These are phyloP conservation scores for Fusarium azukiicola DNA, from an alignment of 2,329 filamentous ascomycete species.

Conservation along the genomic window DNA sequence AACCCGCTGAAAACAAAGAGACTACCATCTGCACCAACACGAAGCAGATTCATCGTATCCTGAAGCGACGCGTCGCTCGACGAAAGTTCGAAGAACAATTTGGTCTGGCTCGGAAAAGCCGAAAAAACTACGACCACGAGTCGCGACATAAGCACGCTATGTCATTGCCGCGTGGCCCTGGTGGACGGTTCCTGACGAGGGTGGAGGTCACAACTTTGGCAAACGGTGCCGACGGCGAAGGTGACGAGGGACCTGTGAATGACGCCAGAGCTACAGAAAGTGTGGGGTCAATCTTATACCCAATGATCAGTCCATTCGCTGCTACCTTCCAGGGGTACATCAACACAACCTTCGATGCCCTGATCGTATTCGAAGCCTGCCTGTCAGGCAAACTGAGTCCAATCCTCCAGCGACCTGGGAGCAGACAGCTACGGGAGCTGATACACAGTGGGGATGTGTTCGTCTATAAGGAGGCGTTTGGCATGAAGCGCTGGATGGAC, in stretches of 20 bases:
- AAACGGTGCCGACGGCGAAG: background rate
- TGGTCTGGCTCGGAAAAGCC: constrained; percentile 93
- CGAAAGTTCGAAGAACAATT: constrained; percentile 93
- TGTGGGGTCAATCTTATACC: background rate
- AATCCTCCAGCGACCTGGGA: no score
- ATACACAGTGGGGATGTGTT: no score
- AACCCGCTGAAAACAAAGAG: background rate
- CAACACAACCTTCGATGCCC: constrained; percentile 85
- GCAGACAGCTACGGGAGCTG: no score
- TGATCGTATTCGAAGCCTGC: constrained; percentile 91
- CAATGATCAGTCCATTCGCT: background rate
- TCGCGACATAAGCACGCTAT: constrained; percentile 99
- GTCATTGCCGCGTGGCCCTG: constrained; percentile 94
- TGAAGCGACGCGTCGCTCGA: constrained; percentile 94
- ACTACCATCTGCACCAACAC: constrained; percentile 92
- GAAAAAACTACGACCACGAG: constrained; percentile 98
- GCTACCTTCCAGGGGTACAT: constrained; percentile 83
- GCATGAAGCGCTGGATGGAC: no score
- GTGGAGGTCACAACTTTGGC: background rate
- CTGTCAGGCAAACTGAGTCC: constrained; percentile 74
- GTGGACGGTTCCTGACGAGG: constrained; percentile 92
- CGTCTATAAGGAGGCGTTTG: no score
- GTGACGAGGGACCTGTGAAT: background rate
- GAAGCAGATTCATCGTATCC: constrained; percentile 98
- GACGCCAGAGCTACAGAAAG: background rate